These are phyloP conservation scores for Thelonectria olida DNA, from an alignment of 2,329 filamentous ascomycete genomes.

Conservation along the genomic window DNA sequence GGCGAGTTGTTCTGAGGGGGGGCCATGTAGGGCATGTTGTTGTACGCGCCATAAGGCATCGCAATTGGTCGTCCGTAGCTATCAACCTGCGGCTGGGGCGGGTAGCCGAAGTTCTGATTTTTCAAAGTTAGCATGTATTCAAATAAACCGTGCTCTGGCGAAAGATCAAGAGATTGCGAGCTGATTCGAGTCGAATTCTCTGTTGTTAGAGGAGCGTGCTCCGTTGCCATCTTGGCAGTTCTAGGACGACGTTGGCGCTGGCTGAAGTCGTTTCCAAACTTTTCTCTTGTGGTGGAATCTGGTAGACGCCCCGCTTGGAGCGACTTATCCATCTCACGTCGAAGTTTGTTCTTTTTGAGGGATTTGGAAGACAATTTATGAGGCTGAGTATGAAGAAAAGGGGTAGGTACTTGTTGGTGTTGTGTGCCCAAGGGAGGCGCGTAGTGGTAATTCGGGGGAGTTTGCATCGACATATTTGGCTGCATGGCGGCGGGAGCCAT, in stretches of 20 bases:
- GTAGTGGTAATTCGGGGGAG: constrained; percentile 70
- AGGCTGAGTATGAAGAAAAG: constrained; percentile 47
- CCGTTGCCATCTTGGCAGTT: constrained; percentile 21
- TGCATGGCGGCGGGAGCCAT: constrained; percentile 68
- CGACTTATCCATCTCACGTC: constrained; percentile 58
- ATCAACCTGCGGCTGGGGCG: constrained; percentile 52
- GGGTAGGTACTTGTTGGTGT: constrained; percentile 70
- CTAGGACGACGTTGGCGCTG: constrained; percentile 53
- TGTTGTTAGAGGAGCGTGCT: constrained; percentile 18
- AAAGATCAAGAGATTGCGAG: constrained; percentile 63
- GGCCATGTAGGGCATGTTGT: constrained; percentile 60
- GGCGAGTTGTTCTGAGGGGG: constrained; percentile 57
- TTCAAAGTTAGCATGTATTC: constrained; percentile 77
- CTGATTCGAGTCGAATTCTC: constrained; percentile 18
- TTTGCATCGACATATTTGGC: constrained; percentile 69
- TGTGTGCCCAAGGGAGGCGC: constrained; percentile 65
- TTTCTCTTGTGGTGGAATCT: constrained; percentile 50
- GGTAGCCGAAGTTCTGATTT: constrained; percentile 71
- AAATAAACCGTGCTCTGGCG: constrained; percentile 75
- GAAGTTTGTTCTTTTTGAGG: constrained; percentile 55
- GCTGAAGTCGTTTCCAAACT: constrained; percentile 45
- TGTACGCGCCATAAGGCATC: constrained; percentile 56
- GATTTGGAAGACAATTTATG: constrained; percentile 51
- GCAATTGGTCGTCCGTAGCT: constrained; percentile 49
- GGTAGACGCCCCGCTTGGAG: constrained; percentile 50